Conservation (phyloP, 1,284 basidiomycete genomes). For the Hortiboletus rubellus region DNA sequence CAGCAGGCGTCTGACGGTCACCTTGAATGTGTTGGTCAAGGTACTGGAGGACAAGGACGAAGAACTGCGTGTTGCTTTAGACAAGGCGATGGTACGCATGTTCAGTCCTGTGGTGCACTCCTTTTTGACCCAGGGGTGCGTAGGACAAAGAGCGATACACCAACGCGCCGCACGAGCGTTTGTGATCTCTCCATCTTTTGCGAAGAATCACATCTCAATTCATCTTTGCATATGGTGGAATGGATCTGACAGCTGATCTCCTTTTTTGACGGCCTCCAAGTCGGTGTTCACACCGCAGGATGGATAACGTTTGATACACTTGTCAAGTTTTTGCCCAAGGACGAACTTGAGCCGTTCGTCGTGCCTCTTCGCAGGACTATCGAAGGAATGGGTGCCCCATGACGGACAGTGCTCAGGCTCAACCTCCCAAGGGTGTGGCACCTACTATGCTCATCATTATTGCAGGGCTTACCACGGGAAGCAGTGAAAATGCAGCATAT, state of each 20-base stretch:
- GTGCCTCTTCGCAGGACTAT: constrained; percentile 88
- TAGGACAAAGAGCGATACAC: constrained; percentile 78
- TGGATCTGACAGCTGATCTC: constrained; percentile 95
- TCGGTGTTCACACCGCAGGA: constrained; percentile 79
- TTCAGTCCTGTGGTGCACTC: not conserved
- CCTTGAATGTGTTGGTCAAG: constrained; percentile 76
- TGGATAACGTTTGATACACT: constrained; percentile 86
- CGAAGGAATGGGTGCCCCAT: constrained; percentile 82
- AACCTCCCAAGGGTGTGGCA: constrained; percentile 89
- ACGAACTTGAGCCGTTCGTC: constrained; percentile 87
- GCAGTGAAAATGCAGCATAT: constrained; percentile 91
- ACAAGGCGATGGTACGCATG: constrained; percentile 72
- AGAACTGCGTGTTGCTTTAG: constrained; percentile 69
- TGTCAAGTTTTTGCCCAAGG: constrained; percentile 90
- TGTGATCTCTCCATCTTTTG: constrained; percentile 85
- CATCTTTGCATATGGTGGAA: constrained; percentile 84
- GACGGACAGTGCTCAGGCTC: constrained; percentile 83
- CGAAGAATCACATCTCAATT: constrained; percentile 77
- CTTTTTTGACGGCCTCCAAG: constrained; percentile 78
- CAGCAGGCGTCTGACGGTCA: constrained; percentile 77
- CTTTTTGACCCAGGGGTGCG: not conserved
- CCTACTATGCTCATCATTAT: constrained; percentile 89
- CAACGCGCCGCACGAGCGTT: constrained; percentile 73
- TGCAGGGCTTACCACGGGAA: constrained; percentile 81
- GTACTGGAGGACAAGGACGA: constrained; percentile 68